These are phyloP conservation scores for Ceratobasidium sp. DNA, from an alignment of 1,284 basidiomycete species.

Conservation along the genomic window DNA sequence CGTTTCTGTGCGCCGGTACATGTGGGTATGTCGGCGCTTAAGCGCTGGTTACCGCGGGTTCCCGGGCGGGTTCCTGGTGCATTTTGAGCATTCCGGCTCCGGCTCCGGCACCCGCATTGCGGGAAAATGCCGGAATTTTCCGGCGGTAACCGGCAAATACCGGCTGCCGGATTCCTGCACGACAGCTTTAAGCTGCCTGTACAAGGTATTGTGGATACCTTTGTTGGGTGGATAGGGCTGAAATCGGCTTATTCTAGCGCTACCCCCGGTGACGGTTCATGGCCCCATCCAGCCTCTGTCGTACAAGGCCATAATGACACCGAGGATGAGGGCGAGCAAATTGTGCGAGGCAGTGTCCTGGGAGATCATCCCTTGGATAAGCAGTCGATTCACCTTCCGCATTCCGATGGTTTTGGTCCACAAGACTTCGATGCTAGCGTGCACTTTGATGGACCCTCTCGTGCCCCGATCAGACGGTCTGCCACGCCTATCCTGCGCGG, in stretches of 20 bases:
- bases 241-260: background rate
- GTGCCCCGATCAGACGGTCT: slow-evolving; percentile 17
- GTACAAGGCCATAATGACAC: too few relatives aligned
- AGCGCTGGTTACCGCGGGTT: too few relatives aligned
- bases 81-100: too few relatives aligned
- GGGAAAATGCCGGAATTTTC: too few relatives aligned
- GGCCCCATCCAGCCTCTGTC: too few relatives aligned
- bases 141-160: too few relatives aligned
- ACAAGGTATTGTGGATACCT: background rate
- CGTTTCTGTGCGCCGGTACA: too few relatives aligned
- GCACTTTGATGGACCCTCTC: slow-evolving; percentile 19
- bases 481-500: slow-evolving; percentile 22
- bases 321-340: background rate
- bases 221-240: background rate
- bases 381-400: slow-evolving; percentile 4
- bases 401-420: background rate
- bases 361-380: slow-evolving; percentile 2
- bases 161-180: too few relatives aligned
- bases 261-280: too few relatives aligned
- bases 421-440: slow-evolving; percentile 38
- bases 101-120: too few relatives aligned
- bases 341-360: background rate
- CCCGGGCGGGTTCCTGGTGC: too few relatives aligned
- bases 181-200: background rate
- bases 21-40: too few relatives aligned